A percentile compares a stretch with the other conserved stretches of the same genome.
These are phyloP conservation scores for Umbelopsis sp. DNA, from an alignment of 371 early-diverging fungal species.

Conservation along the genomic window DNA sequence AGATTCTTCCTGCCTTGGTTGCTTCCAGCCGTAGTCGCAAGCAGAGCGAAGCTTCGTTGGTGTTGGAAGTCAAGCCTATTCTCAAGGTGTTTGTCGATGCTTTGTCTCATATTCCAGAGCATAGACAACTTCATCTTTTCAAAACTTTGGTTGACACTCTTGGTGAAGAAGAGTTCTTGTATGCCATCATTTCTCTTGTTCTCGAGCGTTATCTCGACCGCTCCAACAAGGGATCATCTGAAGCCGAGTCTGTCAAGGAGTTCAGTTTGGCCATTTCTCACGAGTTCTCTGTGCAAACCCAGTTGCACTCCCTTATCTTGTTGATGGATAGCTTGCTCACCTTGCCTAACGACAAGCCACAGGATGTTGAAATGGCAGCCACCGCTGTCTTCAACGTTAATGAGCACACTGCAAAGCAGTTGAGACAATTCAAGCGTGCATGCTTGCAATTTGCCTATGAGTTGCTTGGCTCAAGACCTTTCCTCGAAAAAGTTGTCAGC, in stretches of 20 bases:
- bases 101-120: constrained; percentile 89
- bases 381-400: constrained; percentile 48
- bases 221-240: constrained; percentile 55
- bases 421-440: constrained; percentile 79
- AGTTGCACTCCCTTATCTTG: constrained; percentile 67
- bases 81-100: constrained; percentile 93
- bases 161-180: constrained; percentile 78
- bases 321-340: constrained; percentile 62
- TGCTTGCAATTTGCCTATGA: constrained; percentile 70
- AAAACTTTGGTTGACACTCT: constrained; percentile 80
- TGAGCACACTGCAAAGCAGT: constrained; percentile 65
- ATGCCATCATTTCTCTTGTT: constrained; percentile 73
- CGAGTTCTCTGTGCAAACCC: constrained; percentile 69
- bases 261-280: constrained; percentile 68
- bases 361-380: constrained; percentile 38
- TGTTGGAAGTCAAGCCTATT: constrained; percentile 67
- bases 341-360: constrained; percentile 68
- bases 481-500: constrained; percentile 61
- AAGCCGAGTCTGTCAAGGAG: constrained; percentile 64
- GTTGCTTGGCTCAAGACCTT: constrained; percentile 66
- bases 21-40: constrained; percentile 57
- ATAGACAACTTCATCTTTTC: constrained; percentile 89
- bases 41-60: constrained; percentile 46
- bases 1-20: constrained; percentile 86
- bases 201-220: constrained; percentile 71